Evolutionary conservation across 768 basidiomycete species (phyloP).

Genomic region (Kwoniella sp.): DNA sequence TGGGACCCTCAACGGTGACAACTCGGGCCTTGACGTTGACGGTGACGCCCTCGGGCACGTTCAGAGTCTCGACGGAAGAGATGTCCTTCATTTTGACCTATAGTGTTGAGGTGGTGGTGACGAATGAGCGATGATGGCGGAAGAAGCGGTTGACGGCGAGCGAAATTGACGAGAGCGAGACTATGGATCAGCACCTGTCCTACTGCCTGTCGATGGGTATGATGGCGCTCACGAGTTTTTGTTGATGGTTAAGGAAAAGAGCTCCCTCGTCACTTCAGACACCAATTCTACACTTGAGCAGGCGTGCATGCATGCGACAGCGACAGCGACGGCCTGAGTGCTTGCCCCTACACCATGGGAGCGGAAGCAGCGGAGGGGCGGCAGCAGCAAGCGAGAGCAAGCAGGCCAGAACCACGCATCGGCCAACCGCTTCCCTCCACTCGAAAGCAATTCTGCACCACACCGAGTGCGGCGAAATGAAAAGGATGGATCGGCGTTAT

Average conservation of each 20-base stretch:
- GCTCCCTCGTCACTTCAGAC: no score
- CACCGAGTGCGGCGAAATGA: no score
- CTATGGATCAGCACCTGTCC: neutral
- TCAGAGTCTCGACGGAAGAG: conserved; percentile 48
- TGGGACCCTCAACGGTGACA: conserved; percentile 85
- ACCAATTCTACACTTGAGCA: no score
- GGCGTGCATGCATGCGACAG: no score
- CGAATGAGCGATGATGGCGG: neutral
- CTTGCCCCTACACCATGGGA: neutral
- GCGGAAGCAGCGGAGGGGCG: neutral
- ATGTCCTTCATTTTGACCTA: conserved; percentile 50
- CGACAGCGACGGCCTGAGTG: neutral
- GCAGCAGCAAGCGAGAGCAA: neutral
- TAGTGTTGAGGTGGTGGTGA: neutral
- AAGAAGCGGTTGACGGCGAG: neutral
- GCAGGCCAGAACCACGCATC: no score
- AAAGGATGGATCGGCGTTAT: no score
- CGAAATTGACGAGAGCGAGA: neutral
- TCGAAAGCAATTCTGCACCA: no score
- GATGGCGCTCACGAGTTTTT: conserved; percentile 10
- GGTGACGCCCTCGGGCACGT: conserved; percentile 63
- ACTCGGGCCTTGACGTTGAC: conserved; percentile 84
- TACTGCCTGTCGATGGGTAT: neutral
- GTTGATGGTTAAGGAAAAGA: conserved; percentile 17
- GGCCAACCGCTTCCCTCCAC: no score